Percentiles rank a stretch among this genome's conserved stretches.
These are phyloP conservation scores for Suillus sp. DNA, from an alignment of 768 basidiomycete genomes.

Conservation along the genomic window DNA sequence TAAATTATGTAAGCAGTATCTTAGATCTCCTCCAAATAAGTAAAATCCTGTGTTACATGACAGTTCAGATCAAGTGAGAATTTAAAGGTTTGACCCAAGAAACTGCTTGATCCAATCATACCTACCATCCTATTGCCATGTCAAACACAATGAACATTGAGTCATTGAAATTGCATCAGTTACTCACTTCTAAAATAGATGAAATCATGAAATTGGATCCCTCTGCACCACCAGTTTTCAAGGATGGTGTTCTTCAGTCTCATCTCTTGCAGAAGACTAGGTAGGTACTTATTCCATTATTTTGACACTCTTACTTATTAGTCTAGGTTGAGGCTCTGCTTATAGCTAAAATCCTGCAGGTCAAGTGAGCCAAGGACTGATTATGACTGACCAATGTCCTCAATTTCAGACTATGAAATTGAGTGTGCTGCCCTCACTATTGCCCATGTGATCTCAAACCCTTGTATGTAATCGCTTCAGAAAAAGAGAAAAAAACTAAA, in stretches of 20 bases:
- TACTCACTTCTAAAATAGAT: too few relatives aligned
- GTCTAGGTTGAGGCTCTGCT: background rate
- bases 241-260: conserved; percentile 1
- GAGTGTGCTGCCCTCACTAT: background rate
- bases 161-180: too few relatives aligned
- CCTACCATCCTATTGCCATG: too few relatives aligned
- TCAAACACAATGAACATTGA: too few relatives aligned
- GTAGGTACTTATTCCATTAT: background rate
- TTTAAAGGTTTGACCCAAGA: too few relatives aligned
- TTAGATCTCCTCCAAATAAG: too few relatives aligned
- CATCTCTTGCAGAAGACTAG: background rate
- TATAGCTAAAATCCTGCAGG: background rate
- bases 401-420: conserved; percentile 4
- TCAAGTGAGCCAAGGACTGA: background rate
- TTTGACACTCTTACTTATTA: background rate
- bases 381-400: background rate
- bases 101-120: too few relatives aligned
- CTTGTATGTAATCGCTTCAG: conserved; percentile 1
- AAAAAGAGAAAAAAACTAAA: background rate
- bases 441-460: background rate
- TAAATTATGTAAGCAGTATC: too few relatives aligned
- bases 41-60: too few relatives aligned
- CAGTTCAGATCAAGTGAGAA: too few relatives aligned
- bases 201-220: background rate
- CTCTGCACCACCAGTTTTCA: background rate